A percentile compares a stretch with the other conserved stretches of the same genome.
Conservation (phyloP, 495 filamentous ascomycete genomes). For the Xylaria flabelliformis region DNA sequence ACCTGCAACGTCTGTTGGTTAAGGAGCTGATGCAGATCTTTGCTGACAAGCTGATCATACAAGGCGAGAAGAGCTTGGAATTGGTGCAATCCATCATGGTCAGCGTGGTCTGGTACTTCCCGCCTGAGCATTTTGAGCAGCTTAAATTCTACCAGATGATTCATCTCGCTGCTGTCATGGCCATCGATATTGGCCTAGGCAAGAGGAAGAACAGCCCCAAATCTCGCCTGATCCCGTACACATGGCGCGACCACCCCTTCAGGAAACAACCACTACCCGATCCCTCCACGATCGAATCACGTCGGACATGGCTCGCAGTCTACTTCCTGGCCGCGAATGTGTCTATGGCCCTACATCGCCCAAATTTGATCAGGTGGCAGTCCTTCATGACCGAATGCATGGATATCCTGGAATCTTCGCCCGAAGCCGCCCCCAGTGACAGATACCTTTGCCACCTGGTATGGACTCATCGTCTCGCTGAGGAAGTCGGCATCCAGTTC, state of each 20-base stretch:
- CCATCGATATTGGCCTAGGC: constrained; percentile 85
- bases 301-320: constrained; percentile 80
- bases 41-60: constrained; percentile 74
- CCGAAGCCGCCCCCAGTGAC: constrained; percentile 76
- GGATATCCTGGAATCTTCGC: constrained; percentile 71
- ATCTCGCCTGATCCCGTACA: constrained; percentile 45
- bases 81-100: constrained; percentile 82
- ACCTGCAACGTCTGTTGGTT: constrained; percentile 64
- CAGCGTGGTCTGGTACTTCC: constrained; percentile 78
- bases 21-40: constrained; percentile 75
- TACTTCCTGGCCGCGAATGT: constrained; percentile 79
- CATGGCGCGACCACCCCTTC: constrained; percentile 57
- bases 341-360: constrained; percentile 79
- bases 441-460: constrained; percentile 75
- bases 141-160: constrained; percentile 90
- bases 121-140: constrained; percentile 83
- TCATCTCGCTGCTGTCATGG: constrained; percentile 83
- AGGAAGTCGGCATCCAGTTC: constrained; percentile 79
- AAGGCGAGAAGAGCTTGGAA: constrained; percentile 84
- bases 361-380: constrained; percentile 81
- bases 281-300: constrained; percentile 70
- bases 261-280: constrained; percentile 59
- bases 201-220: constrained; percentile 54
- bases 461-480: constrained; percentile 77
- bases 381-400: constrained; percentile 87